A percentile compares a stretch with the other conserved stretches of the same genome.
These are phyloP conservation scores for Solanum hybrid DNA, from an alignment of 305 asterid genomes.

Conservation along the genomic window DNA sequence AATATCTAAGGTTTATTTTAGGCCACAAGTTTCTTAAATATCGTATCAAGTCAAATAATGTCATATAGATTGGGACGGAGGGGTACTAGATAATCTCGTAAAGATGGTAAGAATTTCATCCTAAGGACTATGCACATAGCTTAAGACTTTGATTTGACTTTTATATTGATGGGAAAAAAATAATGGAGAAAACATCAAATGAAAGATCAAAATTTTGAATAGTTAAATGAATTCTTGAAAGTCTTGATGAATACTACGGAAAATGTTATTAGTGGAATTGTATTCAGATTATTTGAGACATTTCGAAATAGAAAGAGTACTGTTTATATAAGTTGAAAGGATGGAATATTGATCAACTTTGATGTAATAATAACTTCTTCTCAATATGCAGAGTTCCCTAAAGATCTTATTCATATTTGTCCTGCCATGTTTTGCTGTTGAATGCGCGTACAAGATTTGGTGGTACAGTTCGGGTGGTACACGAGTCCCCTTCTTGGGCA, in stretches of 20 bases:
- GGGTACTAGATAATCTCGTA: not conserved
- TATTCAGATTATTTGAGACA: not conserved
- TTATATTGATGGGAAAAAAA: not conserved
- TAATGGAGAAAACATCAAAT: not conserved
- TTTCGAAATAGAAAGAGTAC: not conserved
- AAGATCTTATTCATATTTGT: constrained; percentile 67
- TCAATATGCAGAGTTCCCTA: constrained; percentile 55
- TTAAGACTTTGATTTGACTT: not conserved
- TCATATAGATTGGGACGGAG: not conserved
- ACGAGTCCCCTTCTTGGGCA: constrained; percentile 62
- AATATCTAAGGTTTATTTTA: not conserved
- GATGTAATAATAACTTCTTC: not conserved
- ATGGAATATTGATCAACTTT: not conserved
- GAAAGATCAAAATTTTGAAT: not conserved
- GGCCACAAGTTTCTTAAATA: not conserved
- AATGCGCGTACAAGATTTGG: constrained; percentile 74
- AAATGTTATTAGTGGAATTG: not conserved
- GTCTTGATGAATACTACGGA: not conserved
- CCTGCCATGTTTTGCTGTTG: constrained; percentile 72
- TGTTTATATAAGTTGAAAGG: not conserved
- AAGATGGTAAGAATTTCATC: not conserved
- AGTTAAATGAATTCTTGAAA: not conserved
- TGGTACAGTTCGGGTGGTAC: constrained; percentile 79
- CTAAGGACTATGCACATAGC: not conserved
- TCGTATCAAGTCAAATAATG: not conserved